These are phyloP conservation scores for Artomyces pyxidatus DNA, from an alignment of 768 basidiomycete genomes.

Conservation along the genomic window DNA sequence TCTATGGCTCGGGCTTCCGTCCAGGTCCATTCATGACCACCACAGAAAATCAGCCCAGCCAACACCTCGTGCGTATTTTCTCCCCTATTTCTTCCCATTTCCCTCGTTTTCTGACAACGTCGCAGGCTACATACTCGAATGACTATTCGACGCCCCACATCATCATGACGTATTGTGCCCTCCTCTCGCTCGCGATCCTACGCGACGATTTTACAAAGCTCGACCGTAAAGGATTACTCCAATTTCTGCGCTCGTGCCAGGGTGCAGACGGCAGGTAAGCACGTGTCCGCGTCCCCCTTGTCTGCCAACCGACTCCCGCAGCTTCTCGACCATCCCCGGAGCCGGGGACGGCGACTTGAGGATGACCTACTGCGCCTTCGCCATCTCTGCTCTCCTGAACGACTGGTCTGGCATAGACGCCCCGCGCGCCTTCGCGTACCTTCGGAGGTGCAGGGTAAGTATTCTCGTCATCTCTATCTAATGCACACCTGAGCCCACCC, in stretches of 20 bases:
- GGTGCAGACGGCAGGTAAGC: constrained; percentile 74
- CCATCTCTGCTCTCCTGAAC: constrained; percentile 66
- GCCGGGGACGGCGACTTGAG: constrained; percentile 72
- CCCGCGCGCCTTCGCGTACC: constrained; percentile 50
- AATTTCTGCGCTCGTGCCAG: constrained; percentile 68
- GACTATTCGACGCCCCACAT: constrained; percentile 70
- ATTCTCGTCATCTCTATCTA: neutral
- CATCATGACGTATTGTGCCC: constrained; percentile 90
- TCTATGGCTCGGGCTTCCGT: constrained; percentile 60
- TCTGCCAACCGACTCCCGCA: constrained; percentile 20
- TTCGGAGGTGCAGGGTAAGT: constrained; percentile 65
- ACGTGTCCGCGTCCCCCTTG: constrained; percentile 5
- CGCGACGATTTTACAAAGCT: constrained; percentile 76
- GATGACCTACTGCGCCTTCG: constrained; percentile 82
- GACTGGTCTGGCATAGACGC: constrained; percentile 75
- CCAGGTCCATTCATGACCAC: constrained; percentile 67
- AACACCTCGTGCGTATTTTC: constrained; percentile 16
- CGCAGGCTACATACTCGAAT: constrained; percentile 30
- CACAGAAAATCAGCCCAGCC: constrained; percentile 11
- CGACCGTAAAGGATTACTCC: constrained; percentile 57
- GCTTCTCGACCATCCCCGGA: constrained; percentile 65
- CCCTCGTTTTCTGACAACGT: constrained; percentile 1
- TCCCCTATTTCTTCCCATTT: constrained; percentile 1
- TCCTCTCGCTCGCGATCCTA: constrained; percentile 76
- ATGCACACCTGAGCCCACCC: neutral